These are phyloP conservation scores for Fusarium cicatricum DNA, from an alignment of 2,329 filamentous ascomycete species.

Conservation along the genomic window DNA sequence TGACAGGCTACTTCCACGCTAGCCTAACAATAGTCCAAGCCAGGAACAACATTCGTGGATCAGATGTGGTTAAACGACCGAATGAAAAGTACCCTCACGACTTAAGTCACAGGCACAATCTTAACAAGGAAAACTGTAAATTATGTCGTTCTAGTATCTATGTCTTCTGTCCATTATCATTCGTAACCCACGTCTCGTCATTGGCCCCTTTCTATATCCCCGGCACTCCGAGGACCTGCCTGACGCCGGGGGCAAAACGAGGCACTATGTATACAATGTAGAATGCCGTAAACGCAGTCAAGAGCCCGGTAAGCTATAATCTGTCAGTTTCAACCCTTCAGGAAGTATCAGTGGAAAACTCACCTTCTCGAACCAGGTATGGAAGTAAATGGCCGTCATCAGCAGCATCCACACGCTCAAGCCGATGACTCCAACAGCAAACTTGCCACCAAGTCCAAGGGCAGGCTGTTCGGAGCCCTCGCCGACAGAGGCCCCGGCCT, in stretches of 20 bases:
- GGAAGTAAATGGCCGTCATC: slow-evolving; percentile 98
- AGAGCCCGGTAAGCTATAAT: slow-evolving; percentile 61
- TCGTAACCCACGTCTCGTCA: slow-evolving; percentile 25
- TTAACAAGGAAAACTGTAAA: slow-evolving; percentile 4
- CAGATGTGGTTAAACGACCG: too few species aligned
- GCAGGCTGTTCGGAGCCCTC: slow-evolving; percentile 37
- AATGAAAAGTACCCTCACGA: too few species aligned
- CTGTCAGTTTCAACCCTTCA: slow-evolving; percentile 31
- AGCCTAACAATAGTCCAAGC: too few species aligned
- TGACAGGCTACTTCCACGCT: too few species aligned
- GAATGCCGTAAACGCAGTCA: slow-evolving; percentile 56
- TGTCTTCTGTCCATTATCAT: slow-evolving; percentile 5
- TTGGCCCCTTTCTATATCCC: slow-evolving; percentile 52
- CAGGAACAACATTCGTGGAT: too few species aligned
- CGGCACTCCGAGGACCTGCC: slow-evolving; percentile 58
- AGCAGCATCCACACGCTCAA: slow-evolving; percentile 94
- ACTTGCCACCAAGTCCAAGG: slow-evolving; percentile 60
- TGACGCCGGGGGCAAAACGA: slow-evolving; percentile 56
- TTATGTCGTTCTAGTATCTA: slow-evolving; percentile 15
- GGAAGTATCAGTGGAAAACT: slow-evolving; percentile 33
- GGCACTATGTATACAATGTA: slow-evolving; percentile 63
- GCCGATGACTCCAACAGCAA: slow-evolving; percentile 69
- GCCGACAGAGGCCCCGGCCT: slow-evolving; percentile 45
- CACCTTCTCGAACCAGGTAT: slow-evolving; percentile 98
- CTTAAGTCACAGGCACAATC: too few species aligned